phyloP scores from a whole-genome alignment of 192 early-diverging fungal species.

The Cetraspora pellucida region DNA sequence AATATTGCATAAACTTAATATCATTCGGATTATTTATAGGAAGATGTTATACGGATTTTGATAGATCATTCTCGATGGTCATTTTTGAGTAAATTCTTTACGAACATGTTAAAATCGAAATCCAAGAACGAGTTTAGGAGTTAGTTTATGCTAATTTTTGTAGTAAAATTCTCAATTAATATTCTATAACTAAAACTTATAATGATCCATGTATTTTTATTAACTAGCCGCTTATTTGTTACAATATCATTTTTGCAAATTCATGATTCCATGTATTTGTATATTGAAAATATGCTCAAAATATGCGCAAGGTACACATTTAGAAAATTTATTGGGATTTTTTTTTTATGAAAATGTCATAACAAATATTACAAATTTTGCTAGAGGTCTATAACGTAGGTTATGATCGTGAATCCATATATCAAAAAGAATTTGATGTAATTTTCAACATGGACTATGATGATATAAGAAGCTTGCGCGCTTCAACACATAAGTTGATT shows the following conservation, averaged over 20 bases:
- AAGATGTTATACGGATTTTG: not conserved
- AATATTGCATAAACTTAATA: too few relatives aligned
- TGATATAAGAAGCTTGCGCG: not conserved
- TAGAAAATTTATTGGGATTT: too few relatives aligned
- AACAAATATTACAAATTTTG: not conserved
- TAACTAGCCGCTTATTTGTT: not conserved
- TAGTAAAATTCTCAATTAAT: too few relatives aligned
- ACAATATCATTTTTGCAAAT: not conserved
- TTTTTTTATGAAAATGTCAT: too few relatives aligned
- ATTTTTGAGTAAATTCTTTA: slow-evolving; percentile 15
- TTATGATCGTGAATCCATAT: not conserved
- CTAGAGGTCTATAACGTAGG: not conserved
- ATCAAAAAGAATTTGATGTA: slow-evolving; percentile 19
- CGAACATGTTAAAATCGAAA: not conserved
- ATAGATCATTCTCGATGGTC: slow-evolving; percentile 1
- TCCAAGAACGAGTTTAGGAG: not conserved
- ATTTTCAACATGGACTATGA: not conserved
- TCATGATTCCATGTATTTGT: not conserved
- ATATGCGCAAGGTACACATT: slow-evolving; percentile 13
- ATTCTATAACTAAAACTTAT: too few relatives aligned
- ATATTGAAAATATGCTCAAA: not conserved
- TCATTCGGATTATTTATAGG: not conserved
- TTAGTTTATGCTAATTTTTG: not conserved
- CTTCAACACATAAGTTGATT: not conserved
- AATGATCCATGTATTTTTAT: too few relatives aligned